Percentiles rank a stretch among this genome's conserved stretches.
Evolutionary conservation across 2,329 filamentous ascomycete species (phyloP).

Genomic region (Ascochyta rabiei): DNA sequence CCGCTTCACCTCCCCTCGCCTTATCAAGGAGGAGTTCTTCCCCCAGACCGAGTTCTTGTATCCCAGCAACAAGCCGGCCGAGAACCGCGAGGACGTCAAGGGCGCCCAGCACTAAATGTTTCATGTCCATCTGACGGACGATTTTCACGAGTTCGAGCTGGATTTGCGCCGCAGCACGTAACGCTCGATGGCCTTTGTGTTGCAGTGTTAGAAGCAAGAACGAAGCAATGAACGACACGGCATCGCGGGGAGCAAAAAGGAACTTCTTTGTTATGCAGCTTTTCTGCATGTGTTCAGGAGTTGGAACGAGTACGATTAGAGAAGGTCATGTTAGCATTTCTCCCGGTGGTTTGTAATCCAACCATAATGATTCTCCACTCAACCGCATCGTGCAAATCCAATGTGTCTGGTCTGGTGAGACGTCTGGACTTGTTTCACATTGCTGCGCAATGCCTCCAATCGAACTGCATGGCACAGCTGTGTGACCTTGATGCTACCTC

Average conservation of each 20-base stretch:
- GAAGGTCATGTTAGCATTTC: background rate
- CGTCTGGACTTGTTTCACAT: no score
- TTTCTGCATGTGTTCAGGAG: background rate
- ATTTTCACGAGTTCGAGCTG: background rate
- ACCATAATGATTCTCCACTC: background rate
- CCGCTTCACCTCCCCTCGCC: slow-evolving; percentile 60
- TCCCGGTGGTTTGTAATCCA: background rate
- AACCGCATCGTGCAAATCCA: background rate
- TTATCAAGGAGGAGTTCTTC: slow-evolving; percentile 62
- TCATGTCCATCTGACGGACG: background rate
- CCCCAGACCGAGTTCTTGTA: slow-evolving; percentile 55
- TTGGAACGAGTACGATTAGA: background rate
- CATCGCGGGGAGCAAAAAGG: slow-evolving; percentile 10
- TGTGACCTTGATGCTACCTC: no score
- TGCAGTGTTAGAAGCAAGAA: background rate
- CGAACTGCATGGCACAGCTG: no score
- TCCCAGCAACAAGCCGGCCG: slow-evolving; percentile 52
- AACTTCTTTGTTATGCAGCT: background rate
- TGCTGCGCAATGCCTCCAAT: no score
- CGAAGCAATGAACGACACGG: background rate
- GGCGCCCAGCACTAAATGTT: slow-evolving; percentile 4
- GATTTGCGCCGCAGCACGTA: background rate
- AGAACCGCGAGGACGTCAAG: slow-evolving; percentile 6
- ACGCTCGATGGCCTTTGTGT: background rate
- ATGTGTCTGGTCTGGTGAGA: no score